Conservation (phyloP, 495 filamentous ascomycete genomes). For the Penicillium psychrofluorescens region DNA sequence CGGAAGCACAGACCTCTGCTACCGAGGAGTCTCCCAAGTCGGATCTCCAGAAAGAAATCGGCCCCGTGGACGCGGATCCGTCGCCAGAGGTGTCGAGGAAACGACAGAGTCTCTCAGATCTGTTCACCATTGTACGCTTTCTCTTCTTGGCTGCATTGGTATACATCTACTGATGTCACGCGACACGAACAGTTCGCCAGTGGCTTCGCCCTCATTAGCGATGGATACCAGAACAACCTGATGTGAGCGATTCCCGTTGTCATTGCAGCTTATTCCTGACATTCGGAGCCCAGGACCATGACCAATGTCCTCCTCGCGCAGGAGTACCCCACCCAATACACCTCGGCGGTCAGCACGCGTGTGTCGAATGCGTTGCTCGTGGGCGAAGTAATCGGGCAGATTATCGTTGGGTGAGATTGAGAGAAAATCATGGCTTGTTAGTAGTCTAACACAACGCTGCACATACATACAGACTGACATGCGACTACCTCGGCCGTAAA, state of each 20-base stretch:
- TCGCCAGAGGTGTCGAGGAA: slow-evolving; percentile 22
- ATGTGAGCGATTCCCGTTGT: slow-evolving; percentile 19
- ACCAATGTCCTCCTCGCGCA: slow-evolving; percentile 42
- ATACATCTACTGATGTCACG: neutral
- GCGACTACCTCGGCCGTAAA: slow-evolving; percentile 48
- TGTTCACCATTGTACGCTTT: slow-evolving; percentile 38
- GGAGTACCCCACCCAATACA: slow-evolving; percentile 40
- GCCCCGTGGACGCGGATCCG: neutral
- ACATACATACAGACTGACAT: slow-evolving; percentile 25
- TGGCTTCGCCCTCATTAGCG: slow-evolving; percentile 44
- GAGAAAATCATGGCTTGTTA: neutral
- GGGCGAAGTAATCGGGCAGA: slow-evolving; percentile 45
- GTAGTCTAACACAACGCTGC: neutral
- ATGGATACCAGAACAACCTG: slow-evolving; percentile 48
- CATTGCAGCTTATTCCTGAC: no score
- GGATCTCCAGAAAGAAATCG: no score
- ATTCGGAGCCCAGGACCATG: slow-evolving; percentile 32
- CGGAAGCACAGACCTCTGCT: no score
- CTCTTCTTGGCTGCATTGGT: neutral
- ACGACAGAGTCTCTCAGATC: slow-evolving; percentile 34
- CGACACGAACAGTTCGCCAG: slow-evolving; percentile 25
- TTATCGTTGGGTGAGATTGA: slow-evolving; percentile 32
- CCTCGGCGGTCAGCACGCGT: slow-evolving; percentile 35
- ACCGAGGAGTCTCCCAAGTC: no score
- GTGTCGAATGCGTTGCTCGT: slow-evolving; percentile 48